phyloP scores from a whole-genome alignment of 176 grass and related monocot genomes.

The Tillandsia leiboldiana region DNA sequence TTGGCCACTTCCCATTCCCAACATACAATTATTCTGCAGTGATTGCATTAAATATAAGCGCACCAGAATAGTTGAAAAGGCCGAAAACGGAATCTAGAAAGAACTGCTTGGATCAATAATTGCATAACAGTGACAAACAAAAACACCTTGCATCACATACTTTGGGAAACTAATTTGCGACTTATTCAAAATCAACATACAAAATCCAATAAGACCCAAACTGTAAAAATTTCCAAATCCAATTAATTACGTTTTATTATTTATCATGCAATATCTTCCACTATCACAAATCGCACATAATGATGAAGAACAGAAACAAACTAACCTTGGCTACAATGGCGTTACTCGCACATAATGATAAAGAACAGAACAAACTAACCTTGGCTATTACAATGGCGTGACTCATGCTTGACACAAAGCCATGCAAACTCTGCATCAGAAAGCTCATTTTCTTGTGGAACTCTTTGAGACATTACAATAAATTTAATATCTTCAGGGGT shows the following conservation, averaged over 20 bases:
- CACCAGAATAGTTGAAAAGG: too few relatives aligned
- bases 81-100: too few relatives aligned
- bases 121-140: too few relatives aligned
- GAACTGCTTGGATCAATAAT: too few relatives aligned
- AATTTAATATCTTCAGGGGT: conserved; percentile 69
- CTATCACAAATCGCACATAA: not conserved
- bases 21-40: conserved; percentile 74
- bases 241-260: not conserved
- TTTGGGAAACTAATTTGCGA: too few relatives aligned
- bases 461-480: conserved; percentile 30
- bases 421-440: conserved; percentile 72
- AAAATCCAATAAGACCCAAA: too few relatives aligned
- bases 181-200: too few relatives aligned
- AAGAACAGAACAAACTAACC: conserved; percentile 29
- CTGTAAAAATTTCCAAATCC: too few relatives aligned
- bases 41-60: too few relatives aligned
- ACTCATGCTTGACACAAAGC: conserved; percentile 95
- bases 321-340: conserved; percentile 96
- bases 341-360: not conserved
- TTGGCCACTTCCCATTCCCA: conserved; percentile 94
- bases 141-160: too few relatives aligned
- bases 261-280: not conserved
- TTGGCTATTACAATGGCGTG: conserved; percentile 95
- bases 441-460: conserved; percentile 29
- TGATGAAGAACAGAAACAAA: not conserved